Percentiles rank a stretch among this genome's conserved stretches.
Conservation (phyloP, 805 yeast species). For the Ogataea salicorniae region DNA sequence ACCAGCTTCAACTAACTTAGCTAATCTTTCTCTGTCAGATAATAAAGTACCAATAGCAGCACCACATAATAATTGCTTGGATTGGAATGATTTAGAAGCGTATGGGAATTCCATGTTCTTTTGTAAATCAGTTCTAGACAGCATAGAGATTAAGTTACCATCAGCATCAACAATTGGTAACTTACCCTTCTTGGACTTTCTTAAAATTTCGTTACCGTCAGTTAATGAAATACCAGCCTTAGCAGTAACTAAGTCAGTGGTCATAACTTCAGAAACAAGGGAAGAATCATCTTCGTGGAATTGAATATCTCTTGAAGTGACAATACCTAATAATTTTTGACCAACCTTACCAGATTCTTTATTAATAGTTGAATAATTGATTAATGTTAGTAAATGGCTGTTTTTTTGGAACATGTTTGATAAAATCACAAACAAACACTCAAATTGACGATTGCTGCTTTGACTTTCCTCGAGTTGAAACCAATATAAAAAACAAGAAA, state of each 20-base stretch:
- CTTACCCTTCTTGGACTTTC: conserved; percentile 95
- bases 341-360: conserved; percentile 80
- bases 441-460: background rate
- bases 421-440: too few relatives aligned
- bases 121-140: conserved; percentile 94
- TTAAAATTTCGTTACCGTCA: conserved; percentile 86
- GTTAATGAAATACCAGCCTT: conserved; percentile 71
- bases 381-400: conserved; percentile 8
- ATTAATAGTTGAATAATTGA: background rate
- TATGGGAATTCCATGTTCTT: conserved; percentile 90
- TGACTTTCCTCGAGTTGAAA: too few relatives aligned
- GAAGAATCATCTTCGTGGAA: conserved; percentile 73
- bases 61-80: conserved; percentile 97
- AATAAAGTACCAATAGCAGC: conserved; percentile 96
- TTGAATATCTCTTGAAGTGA: conserved; percentile 96
- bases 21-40: conserved; percentile 81
- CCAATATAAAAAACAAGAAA: background rate
- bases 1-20: conserved; percentile 87
- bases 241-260: conserved; percentile 81
- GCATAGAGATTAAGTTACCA: conserved; percentile 76
- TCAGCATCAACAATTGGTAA: conserved; percentile 82
- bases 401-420: background rate
- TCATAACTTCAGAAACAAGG: conserved; percentile 77
- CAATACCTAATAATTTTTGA: conserved; percentile 89
- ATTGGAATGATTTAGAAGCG: conserved; percentile 87